Evolutionary conservation across 805 yeast species (phyloP), one percentile per base, ranked within the genome.

Genomic region (Sugiyamaella boreocaroliniensis): DNA sequence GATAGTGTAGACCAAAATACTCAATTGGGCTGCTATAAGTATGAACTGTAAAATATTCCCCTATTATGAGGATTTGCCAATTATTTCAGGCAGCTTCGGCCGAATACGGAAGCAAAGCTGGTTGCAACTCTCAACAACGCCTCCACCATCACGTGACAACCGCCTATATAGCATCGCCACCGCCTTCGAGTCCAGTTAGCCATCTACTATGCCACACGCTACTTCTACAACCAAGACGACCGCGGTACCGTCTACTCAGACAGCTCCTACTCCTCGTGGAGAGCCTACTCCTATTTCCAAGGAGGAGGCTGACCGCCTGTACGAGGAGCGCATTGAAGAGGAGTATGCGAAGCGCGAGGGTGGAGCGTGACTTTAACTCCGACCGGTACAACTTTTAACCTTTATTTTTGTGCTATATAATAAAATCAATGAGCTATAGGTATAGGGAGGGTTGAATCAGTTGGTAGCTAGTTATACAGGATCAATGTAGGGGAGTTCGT

Each of bases 341-440:
- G 83, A 79, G 61, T 76, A 79, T 20, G 75, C 80, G 49, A 64
- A 63, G 47, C 59, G 67, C 20, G 67, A 64, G 45, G 67, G 67
- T 29, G 67, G 67, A 12, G 66, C 67, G 8, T 32, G 37, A 32
- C 37, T 32, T 10, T 32, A 10, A 32, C 37, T 11, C 37, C 37
- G 37, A 11, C 37, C 12, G 5, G 2, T 14, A 3, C 3, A 14
- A 4, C 12, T 2, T 11, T 32, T 32, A 10, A 32, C 12, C 11
- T 11, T 10, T 11, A 3, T 32, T 14, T 11, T 11, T 11, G n/a
- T 32, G 8, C 11, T 32, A 32, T 4, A 11, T 10, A 11, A 32
- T 32, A 32, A 4, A 9, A 32, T 32, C 11, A 32, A 32, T 32
- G n/a, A n/a, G n/a, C 26, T 22, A 22, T 22, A 6, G 6, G 26